Conservation (phyloP, 352 stramenopile genomes). For the Discostella stelligera region DNA sequence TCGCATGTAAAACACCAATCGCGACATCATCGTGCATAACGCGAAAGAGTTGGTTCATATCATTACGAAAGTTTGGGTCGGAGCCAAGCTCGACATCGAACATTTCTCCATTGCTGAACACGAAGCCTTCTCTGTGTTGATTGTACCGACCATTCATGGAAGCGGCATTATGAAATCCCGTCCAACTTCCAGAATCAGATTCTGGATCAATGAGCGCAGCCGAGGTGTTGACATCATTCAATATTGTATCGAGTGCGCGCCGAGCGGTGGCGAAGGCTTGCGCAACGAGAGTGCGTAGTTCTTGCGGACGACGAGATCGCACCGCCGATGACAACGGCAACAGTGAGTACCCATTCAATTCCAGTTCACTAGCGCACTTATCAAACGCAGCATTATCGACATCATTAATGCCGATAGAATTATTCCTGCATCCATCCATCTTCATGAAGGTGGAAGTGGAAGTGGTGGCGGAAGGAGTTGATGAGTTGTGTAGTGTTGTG, state of each 20-base stretch:
- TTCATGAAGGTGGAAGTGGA: not conserved
- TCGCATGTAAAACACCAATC: constrained; percentile 42
- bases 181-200: constrained; percentile 59
- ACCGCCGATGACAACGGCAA: constrained; percentile 20
- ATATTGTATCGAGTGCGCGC: constrained; percentile 24
- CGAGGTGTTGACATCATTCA: not conserved
- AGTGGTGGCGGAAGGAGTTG: not conserved
- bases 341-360: constrained; percentile 31
- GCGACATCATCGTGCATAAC: constrained; percentile 58
- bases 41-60: constrained; percentile 52
- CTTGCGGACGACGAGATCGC: not conserved
- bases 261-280: constrained; percentile 26
- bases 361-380: constrained; percentile 24
- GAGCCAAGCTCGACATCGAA: constrained; percentile 36
- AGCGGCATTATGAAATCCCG: constrained; percentile 62
- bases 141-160: constrained; percentile 66
- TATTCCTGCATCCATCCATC: constrained; percentile 4
- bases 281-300: not conserved
- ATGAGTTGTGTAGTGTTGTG: not conserved
- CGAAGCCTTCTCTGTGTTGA: constrained; percentile 66
- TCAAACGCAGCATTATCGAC: constrained; percentile 16
- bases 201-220: constrained; percentile 42
- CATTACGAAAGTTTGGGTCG: constrained; percentile 24
- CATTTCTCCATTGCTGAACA: constrained; percentile 68
- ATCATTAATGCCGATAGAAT: not conserved